phyloP scores from a whole-genome alignment of 2,329 filamentous ascomycete species.

The Paraphaeosphaeria sporulosa region DNA sequence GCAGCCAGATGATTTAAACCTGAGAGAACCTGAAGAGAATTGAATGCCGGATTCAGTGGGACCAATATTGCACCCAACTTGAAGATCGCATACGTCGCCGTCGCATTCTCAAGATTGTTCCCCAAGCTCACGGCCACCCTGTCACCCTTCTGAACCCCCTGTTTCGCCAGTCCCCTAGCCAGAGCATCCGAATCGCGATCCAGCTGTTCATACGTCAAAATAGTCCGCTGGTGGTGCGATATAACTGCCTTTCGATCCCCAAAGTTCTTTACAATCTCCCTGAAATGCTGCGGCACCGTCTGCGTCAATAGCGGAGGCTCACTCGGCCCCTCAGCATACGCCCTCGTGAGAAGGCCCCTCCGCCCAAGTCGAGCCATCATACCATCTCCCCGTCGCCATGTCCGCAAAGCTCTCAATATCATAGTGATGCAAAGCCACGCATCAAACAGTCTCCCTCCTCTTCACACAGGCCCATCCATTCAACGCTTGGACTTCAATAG shows the following conservation, averaged over 20 bases:
- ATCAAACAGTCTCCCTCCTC: neutral
- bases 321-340: conserved; percentile 41
- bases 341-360: conserved; percentile 36
- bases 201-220: conserved; percentile 76
- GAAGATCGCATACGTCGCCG: conserved; percentile 84
- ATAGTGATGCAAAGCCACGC: conserved; percentile 25
- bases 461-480: neutral
- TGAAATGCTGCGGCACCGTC: conserved; percentile 78
- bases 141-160: conserved; percentile 82
- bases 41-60: conserved; percentile 93
- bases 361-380: conserved; percentile 10
- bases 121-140: conserved; percentile 86
- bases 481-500: neutral
- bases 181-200: conserved; percentile 79
- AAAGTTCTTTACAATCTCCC: conserved; percentile 66
- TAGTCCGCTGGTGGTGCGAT: conserved; percentile 67
- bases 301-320: conserved; percentile 70
- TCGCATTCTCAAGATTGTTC: conserved; percentile 83
- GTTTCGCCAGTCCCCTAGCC: conserved; percentile 71
- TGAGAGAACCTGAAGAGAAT: conserved; percentile 75
- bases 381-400: conserved; percentile 22
- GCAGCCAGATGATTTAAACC: conserved; percentile 79
- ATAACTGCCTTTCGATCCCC: conserved; percentile 72
- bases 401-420: conserved; percentile 34
- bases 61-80: conserved; percentile 94